phyloP scores from a whole-genome alignment of 2,329 filamentous ascomycete genomes.

The Eutypa lata region DNA sequence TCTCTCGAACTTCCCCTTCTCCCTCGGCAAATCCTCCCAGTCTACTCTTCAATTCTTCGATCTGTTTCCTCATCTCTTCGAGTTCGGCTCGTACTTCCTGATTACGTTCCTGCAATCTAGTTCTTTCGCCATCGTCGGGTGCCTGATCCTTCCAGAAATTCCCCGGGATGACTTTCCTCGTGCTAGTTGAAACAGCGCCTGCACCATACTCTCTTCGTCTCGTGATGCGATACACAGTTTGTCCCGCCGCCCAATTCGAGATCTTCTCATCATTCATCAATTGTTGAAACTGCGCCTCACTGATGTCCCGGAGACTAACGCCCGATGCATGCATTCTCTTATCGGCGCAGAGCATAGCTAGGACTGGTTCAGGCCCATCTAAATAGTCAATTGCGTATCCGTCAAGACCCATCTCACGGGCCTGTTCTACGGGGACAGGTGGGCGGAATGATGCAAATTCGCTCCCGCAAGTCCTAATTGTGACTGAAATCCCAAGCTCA shows the following conservation, averaged over 20 bases:
- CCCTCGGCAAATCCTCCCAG: constrained; percentile 34
- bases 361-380: constrained; percentile 74
- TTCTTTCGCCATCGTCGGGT: constrained; percentile 64
- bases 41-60: constrained; percentile 34
- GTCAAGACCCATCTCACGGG: constrained; percentile 65
- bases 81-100: constrained; percentile 37
- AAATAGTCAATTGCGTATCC: constrained; percentile 78
- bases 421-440: constrained; percentile 53
- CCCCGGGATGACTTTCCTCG: constrained; percentile 59
- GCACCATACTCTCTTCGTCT: constrained; percentile 79
- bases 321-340: constrained; percentile 66
- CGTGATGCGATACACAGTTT: constrained; percentile 60
- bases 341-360: constrained; percentile 83
- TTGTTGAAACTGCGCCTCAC: constrained; percentile 64
- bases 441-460: constrained; percentile 53
- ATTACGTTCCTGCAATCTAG: constrained; percentile 54
- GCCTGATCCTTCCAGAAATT: constrained; percentile 74
- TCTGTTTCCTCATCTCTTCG: constrained; percentile 30
- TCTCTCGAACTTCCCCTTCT: constrained; percentile 39
- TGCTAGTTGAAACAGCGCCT: constrained; percentile 66
- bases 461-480: constrained; percentile 61
- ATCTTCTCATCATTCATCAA: constrained; percentile 59
- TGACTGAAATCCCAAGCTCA: constrained; percentile 65
- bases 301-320: constrained; percentile 61
- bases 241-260: constrained; percentile 66